A percentile compares a stretch with the other conserved stretches of the same genome.
Evolutionary conservation across 2,329 filamentous ascomycete genomes (phyloP).

Genomic region (Alternaria tenuissima): DNA sequence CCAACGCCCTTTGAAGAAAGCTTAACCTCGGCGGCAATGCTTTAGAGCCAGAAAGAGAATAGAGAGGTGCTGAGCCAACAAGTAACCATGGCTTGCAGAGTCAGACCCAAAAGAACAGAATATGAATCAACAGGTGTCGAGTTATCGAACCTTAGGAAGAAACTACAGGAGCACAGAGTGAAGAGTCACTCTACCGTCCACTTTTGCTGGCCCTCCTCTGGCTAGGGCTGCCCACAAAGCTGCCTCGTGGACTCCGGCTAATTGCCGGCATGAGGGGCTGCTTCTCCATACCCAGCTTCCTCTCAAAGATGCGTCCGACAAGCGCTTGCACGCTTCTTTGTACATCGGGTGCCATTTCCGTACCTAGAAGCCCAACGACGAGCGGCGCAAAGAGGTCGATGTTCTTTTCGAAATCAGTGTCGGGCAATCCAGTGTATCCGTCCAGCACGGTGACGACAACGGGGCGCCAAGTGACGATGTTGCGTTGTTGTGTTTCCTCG

Average conservation of each 20-base stretch:
- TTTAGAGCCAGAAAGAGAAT: slow-evolving; percentile 1
- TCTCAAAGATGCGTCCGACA: slow-evolving; percentile 81
- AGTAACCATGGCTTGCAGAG: background rate
- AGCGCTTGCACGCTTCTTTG: slow-evolving; percentile 79
- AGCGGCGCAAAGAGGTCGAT: slow-evolving; percentile 86
- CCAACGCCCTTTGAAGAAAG: background rate
- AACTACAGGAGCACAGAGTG: background rate
- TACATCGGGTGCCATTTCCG: slow-evolving; percentile 82
- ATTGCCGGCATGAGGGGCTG: slow-evolving; percentile 37
- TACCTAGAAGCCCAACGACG: slow-evolving; percentile 79
- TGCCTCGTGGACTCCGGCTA: slow-evolving; percentile 32
- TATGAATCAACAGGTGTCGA: background rate
- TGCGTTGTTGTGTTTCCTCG: slow-evolving; percentile 95
- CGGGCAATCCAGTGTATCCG: slow-evolving; percentile 85
- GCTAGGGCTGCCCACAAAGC: slow-evolving; percentile 32
- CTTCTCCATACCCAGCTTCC: slow-evolving; percentile 28
- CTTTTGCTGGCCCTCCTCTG: slow-evolving; percentile 20
- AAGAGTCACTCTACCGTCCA: slow-evolving; percentile 12
- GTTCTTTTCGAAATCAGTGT: slow-evolving; percentile 79
- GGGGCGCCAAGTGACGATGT: slow-evolving; percentile 95
- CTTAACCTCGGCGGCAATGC: background rate
- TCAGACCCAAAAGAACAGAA: background rate
- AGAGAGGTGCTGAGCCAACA: slow-evolving; percentile 3
- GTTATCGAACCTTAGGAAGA: background rate
- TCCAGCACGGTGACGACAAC: slow-evolving; percentile 97